Evolutionary conservation across 1,139 yeast genomes (phyloP).

Genomic region (Casaregolazyma suthepensis): DNA sequence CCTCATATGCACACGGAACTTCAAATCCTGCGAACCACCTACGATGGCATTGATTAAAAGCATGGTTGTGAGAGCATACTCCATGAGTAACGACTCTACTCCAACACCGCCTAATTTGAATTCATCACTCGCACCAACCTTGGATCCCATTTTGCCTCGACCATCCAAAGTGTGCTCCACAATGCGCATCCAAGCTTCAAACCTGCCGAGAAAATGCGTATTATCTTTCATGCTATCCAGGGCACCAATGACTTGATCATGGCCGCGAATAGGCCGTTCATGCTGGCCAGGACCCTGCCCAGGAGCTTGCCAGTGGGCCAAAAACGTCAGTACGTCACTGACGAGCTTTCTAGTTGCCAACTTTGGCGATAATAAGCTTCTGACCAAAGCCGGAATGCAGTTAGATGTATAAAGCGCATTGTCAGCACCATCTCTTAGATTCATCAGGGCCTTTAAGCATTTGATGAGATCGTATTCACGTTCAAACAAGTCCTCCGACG

Average conservation of each 20-base stretch:
- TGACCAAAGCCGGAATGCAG: conserved; percentile 53
- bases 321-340: conserved; percentile 63
- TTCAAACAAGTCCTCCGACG: conserved; percentile 42
- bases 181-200: conserved; percentile 79
- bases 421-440: conserved; percentile 50
- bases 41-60: conserved; percentile 70
- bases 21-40: conserved; percentile 53
- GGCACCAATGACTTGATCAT: conserved; percentile 54
- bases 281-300: conserved; percentile 38
- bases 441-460: conserved; percentile 57
- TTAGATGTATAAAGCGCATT: conserved; percentile 46
- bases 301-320: conserved; percentile 47
- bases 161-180: conserved; percentile 77
- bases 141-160: conserved; percentile 80
- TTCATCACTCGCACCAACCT: conserved; percentile 94
- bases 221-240: conserved; percentile 56
- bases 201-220: conserved; percentile 57
- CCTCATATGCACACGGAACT: conserved; percentile 68
- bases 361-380: conserved; percentile 56
- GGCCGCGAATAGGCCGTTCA: conserved; percentile 9
- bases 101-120: conserved; percentile 53
- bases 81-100: conserved; percentile 68
- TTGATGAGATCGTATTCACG: conserved; percentile 55
- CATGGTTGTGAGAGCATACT: conserved; percentile 75
- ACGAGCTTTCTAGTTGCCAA: conserved; percentile 73